A percentile compares a stretch with the other conserved stretches of the same genome.
Evolutionary conservation across 2,329 filamentous ascomycete genomes (phyloP).

Genomic region (Albifimbria verrucaria): DNA sequence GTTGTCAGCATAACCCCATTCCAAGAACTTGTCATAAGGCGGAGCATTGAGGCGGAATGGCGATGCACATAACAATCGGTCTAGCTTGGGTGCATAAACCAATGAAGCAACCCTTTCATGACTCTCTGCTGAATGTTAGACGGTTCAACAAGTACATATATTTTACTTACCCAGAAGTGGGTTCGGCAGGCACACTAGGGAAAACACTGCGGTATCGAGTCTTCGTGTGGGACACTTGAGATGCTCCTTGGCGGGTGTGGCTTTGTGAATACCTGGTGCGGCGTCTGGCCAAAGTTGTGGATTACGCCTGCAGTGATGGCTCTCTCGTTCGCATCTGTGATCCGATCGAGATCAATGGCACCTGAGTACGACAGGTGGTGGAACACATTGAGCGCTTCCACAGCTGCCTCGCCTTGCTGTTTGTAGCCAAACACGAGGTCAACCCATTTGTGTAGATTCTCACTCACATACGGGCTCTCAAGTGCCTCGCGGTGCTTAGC

Average conservation of each 20-base stretch:
- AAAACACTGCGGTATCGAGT: constrained; percentile 74
- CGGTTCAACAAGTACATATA: background rate
- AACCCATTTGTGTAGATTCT: constrained; percentile 90
- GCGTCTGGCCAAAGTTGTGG: constrained; percentile 97
- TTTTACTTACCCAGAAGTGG: constrained; percentile 61
- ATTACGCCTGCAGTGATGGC: constrained; percentile 92
- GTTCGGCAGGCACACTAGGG: constrained; percentile 73
- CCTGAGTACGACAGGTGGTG: constrained; percentile 94
- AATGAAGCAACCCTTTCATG: constrained; percentile 79
- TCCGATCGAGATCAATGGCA: constrained; percentile 86
- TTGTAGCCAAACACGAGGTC: constrained; percentile 93
- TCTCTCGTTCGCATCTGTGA: constrained; percentile 82
- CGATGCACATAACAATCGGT: constrained; percentile 78
- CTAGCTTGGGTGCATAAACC: constrained; percentile 73
- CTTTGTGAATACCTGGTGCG: constrained; percentile 86
- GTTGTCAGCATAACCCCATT: constrained; percentile 94
- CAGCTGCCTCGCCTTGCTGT: constrained; percentile 86
- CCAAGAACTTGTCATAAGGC: constrained; percentile 88
- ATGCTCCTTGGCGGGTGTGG: constrained; percentile 77
- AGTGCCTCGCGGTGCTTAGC: constrained; percentile 93
- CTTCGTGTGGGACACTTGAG: constrained; percentile 61
- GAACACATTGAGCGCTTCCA: constrained; percentile 92
- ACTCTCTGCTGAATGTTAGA: constrained; percentile 41
- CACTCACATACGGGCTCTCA: constrained; percentile 88
- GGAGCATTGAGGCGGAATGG: constrained; percentile 85